Base-by-base conservation (phyloP, 1,284 basidiomycete genomes). In the Ustilago tritici region DNA sequence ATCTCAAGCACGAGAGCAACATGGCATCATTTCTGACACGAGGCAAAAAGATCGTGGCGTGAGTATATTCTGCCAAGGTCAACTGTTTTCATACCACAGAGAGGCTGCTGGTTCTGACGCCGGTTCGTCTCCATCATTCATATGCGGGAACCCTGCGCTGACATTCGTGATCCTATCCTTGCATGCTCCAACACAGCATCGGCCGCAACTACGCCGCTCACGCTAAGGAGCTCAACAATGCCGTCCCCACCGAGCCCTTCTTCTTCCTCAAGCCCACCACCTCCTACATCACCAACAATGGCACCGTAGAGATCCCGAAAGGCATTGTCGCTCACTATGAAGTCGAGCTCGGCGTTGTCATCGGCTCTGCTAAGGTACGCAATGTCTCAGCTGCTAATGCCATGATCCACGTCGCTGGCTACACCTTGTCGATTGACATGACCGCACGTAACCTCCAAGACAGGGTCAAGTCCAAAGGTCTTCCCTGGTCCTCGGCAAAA, bases 251-350 rank as follows among this genome's bases (percentile, higher is more conserved):
- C 84, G 95, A 98, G 86, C 96, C 96, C 0, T 98, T 99, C 90
- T 97, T 98, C 90, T 99, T 98, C 89, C 88, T 98, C 47, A 99
- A 99, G 88, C 96, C 96, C 5, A 98, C 96, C 2, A 91, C 92
- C 4, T 94, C 93, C 82, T 98, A 95, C 86, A 83, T 98, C 32
- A 86, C 89, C n/a, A 92, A 92, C 0, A 86, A 88, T 60, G 92
- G 92, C 2, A 90, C 90, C 40, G 88, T 98, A 32, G 93, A 98
- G 88, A 93, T 98, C 57, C 96, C 96, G 3, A 88, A 87, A 49
- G 95, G 95, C 28, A 90, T 96, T 52, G 84, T 92, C 7, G 92
- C 92, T 34, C 96, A 98, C 85, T 92, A 97, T 85, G 96, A 98
- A 90, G 96, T 99, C 76, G 96, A 99, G 88, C 93, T 99, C 56